Percentiles rank a stretch among this genome's conserved stretches.
Evolutionary conservation across 164 flowering plant species (phyloP).

Genomic region (Nymphaea colorata): DNA sequence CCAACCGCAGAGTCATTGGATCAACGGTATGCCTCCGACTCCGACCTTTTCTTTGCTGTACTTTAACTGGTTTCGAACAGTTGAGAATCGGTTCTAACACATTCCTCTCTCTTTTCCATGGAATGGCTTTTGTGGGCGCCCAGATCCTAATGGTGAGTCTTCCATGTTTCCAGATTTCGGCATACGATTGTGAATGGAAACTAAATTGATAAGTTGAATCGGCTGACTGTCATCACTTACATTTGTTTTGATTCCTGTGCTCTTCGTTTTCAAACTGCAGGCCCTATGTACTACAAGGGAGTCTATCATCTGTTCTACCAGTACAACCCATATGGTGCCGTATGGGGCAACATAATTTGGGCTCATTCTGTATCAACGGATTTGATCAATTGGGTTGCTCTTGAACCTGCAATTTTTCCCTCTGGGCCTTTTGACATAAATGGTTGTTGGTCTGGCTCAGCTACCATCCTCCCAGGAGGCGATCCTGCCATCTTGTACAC

Average conservation of each 20-base stretch:
- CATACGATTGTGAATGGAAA: not conserved
- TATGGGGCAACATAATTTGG: constrained; percentile 44
- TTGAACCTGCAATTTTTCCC: constrained; percentile 25
- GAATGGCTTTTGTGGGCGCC: not conserved
- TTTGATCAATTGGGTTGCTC: constrained; percentile 36
- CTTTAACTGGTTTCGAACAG: not conserved
- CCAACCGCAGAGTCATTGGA: constrained; percentile 22
- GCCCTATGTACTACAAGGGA: constrained; percentile 26
- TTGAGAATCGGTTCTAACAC: not conserved
- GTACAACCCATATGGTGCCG: constrained; percentile 31
- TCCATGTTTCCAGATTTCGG: not conserved
- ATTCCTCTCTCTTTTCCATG: not conserved
- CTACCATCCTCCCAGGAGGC: constrained; percentile 35
- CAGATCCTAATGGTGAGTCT: constrained; percentile 23
- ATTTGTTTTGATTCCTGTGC: not conserved
- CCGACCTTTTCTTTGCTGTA: not conserved
- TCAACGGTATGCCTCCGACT: constrained; percentile 13
- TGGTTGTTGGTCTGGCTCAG: constrained; percentile 44
- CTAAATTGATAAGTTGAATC: not conserved
- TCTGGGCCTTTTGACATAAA: constrained; percentile 24
- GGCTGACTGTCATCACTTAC: not conserved
- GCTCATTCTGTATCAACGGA: constrained; percentile 42
- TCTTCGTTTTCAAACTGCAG: constrained; percentile 6
- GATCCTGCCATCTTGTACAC: constrained; percentile 42
- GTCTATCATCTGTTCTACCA: constrained; percentile 32